Evolutionary conservation across 768 basidiomycete genomes (phyloP).

Genomic region (Naganishia antarctica): DNA sequence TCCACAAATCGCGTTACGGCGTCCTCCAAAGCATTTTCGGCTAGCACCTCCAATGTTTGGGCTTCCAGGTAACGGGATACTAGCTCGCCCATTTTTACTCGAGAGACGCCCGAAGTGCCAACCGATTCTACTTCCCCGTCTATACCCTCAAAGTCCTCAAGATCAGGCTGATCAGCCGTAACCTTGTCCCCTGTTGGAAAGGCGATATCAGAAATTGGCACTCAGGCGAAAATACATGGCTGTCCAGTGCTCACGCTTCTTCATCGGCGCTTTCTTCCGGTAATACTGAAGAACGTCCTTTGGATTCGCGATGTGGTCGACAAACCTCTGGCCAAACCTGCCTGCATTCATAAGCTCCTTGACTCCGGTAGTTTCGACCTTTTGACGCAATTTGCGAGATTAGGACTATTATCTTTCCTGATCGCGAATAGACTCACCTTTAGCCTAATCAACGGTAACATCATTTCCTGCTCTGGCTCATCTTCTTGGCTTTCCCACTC

Average conservation of each 20-base stretch:
- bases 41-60: slow-evolving; percentile 86
- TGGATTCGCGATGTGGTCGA: slow-evolving; percentile 85
- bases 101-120: slow-evolving; percentile 53
- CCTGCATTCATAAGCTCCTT: slow-evolving; percentile 91
- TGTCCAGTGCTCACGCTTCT: slow-evolving; percentile 33
- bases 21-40: slow-evolving; percentile 83
- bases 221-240: neutral
- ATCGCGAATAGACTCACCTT: slow-evolving; percentile 58
- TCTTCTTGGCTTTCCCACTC: slow-evolving; percentile 41
- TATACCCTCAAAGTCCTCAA: slow-evolving; percentile 58
- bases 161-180: slow-evolving; percentile 67
- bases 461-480: slow-evolving; percentile 38
- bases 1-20: slow-evolving; percentile 94
- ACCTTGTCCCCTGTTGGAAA: slow-evolving; percentile 54
- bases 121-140: slow-evolving; percentile 41
- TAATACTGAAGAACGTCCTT: slow-evolving; percentile 88
- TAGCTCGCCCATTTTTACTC: slow-evolving; percentile 77
- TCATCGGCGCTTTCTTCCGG: slow-evolving; percentile 65
- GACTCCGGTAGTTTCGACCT: slow-evolving; percentile 88
- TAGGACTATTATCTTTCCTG: no score
- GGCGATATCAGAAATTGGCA: neutral
- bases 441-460: slow-evolving; percentile 82
- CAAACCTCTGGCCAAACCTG: slow-evolving; percentile 92
- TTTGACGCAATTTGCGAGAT: neutral
- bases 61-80: slow-evolving; percentile 87